These are phyloP conservation scores for Amanita exitialis DNA, from an alignment of 768 basidiomycete species.

Conservation along the genomic window DNA sequence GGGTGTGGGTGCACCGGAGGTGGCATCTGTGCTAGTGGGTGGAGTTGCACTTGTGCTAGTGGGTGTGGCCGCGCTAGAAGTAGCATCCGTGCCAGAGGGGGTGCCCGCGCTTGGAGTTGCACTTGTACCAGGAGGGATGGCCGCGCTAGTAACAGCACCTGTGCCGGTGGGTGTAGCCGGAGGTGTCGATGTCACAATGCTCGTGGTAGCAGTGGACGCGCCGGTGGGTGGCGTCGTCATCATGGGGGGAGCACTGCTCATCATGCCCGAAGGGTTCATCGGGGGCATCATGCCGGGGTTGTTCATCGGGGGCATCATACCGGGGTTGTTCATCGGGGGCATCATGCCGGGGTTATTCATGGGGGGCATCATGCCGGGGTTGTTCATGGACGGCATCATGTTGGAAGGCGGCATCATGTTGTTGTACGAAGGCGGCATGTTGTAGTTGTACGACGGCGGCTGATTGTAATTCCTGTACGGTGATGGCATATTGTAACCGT, in stretches of 20 bases:
- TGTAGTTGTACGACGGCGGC: not conserved
- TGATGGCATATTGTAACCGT: no score
- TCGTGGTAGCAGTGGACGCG: not conserved
- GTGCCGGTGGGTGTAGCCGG: not conserved
- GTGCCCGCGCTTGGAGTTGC: not conserved
- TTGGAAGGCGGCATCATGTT: not conserved
- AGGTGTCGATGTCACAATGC: no score
- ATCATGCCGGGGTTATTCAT: not conserved
- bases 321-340: not conserved
- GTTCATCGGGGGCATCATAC: not conserved
- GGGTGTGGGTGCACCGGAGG: not conserved
- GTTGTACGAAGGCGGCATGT: not conserved
- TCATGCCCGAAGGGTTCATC: no score
- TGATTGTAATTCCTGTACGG: not conserved
- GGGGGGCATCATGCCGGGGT: not conserved
- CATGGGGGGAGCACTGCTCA: no score
- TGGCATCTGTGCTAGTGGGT: not conserved
- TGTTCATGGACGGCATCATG: not conserved
- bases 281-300: not conserved
- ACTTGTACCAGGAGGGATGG: no score
- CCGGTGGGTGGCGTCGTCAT: not conserved
- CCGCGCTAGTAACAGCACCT: not conserved
- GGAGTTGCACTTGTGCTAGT: conserved; percentile 1
- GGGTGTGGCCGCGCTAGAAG: not conserved
- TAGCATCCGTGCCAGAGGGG: not conserved